Percentiles rank a stretch among this genome's conserved stretches.
These are phyloP conservation scores for Cyclocybe aegerita DNA, from an alignment of 768 basidiomycete genomes.

Conservation along the genomic window DNA sequence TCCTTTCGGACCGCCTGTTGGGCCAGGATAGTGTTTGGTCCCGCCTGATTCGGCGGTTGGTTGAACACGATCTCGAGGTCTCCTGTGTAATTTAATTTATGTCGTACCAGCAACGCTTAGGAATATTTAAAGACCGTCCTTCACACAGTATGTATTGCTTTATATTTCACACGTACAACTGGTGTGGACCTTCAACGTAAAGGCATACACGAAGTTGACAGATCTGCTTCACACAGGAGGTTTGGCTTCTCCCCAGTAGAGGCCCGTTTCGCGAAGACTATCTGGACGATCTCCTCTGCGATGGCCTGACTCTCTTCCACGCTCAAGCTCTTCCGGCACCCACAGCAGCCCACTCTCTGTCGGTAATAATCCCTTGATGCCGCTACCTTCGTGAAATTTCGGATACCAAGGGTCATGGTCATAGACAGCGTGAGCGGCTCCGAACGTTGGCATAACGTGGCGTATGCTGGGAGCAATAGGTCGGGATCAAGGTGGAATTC, in stretches of 20 bases:
- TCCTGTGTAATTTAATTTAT: no score
- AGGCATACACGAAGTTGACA: no score
- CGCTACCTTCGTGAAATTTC: slow-evolving; percentile 31
- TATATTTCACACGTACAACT: no score
- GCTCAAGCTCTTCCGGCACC: slow-evolving; percentile 21
- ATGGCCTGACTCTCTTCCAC: slow-evolving; percentile 21
- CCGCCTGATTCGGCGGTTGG: no score
- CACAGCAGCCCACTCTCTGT: slow-evolving; percentile 25
- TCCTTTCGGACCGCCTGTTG: no score
- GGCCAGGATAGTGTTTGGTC: no score
- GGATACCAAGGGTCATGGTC: slow-evolving; percentile 30
- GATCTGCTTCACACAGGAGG: background rate
- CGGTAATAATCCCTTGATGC: slow-evolving; percentile 31
- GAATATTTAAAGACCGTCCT: no score
- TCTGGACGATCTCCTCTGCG: slow-evolving; percentile 20
- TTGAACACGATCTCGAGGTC: no score
- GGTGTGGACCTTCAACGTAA: no score
- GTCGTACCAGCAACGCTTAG: no score
- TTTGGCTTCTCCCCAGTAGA: slow-evolving; percentile 4
- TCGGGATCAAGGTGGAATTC: slow-evolving; percentile 31
- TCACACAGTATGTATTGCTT: no score
- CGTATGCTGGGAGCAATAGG: slow-evolving; percentile 27
- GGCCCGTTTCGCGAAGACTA: slow-evolving; percentile 13
- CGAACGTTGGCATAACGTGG: slow-evolving; percentile 25
- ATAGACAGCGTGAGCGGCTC: slow-evolving; percentile 32